These are phyloP conservation scores for Dendrobium catenatum DNA, from an alignment of 106 monocot genomes.

Conservation along the genomic window DNA sequence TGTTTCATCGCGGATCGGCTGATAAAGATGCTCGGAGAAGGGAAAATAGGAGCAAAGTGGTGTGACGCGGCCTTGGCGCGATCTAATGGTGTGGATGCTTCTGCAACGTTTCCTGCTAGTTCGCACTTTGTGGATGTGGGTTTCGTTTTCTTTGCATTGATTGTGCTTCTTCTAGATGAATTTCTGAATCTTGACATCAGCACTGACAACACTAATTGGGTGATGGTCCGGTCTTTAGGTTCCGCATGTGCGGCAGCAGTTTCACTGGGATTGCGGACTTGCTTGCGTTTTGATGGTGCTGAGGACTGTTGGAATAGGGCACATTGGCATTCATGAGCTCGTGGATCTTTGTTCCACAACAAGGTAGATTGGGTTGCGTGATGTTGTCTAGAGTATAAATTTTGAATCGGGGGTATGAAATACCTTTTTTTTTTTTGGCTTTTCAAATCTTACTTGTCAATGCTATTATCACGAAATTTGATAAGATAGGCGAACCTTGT, in stretches of 20 bases:
- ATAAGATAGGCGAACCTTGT: neutral
- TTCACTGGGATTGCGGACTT: slow-evolving; percentile 79
- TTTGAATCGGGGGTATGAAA: neutral
- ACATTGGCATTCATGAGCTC: slow-evolving; percentile 47
- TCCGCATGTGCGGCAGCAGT: slow-evolving; percentile 76
- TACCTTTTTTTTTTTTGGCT: neutral
- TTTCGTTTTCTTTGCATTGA: neutral
- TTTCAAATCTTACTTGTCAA: neutral
- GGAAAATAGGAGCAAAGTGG: neutral
- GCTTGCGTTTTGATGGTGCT: slow-evolving; percentile 92
- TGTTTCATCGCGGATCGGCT: slow-evolving; percentile 1
- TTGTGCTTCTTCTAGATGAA: neutral
- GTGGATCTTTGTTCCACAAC: slow-evolving; percentile 58
- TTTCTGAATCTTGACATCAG: neutral
- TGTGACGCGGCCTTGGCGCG: neutral
- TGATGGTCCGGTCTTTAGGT: slow-evolving; percentile 34
- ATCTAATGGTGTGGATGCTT: neutral
- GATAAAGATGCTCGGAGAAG: slow-evolving; percentile 1
- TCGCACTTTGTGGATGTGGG: slow-evolving; percentile 21
- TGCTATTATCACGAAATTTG: neutral
- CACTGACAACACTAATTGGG: neutral
- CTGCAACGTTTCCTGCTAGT: neutral
- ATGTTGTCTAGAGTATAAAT: neutral
- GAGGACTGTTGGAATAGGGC: slow-evolving; percentile 43
- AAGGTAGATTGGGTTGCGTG: slow-evolving; percentile 35